Conservation (phyloP, 2,329 filamentous ascomycete species). For the Nannizzia gypsea region DNA sequence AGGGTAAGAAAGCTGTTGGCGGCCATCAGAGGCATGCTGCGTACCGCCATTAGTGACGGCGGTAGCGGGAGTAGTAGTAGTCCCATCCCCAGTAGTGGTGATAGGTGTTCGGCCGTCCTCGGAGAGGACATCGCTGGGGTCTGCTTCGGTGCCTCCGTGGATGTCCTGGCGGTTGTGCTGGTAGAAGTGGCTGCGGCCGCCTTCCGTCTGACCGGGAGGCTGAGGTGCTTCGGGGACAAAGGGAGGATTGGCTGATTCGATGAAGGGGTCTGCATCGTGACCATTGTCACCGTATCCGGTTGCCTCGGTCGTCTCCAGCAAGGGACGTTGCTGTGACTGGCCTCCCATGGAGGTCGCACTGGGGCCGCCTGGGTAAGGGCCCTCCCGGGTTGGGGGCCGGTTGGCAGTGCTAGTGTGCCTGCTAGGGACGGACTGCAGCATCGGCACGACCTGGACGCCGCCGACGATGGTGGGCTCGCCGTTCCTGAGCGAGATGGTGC, state of each 20-base stretch:
- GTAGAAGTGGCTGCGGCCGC: conserved; percentile 28
- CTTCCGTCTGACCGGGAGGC: conserved; percentile 10
- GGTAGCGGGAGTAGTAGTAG: conserved; percentile 22
- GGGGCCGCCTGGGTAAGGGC: conserved; percentile 30
- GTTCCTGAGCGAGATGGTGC: conserved; percentile 70
- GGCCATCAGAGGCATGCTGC: conserved; percentile 44
- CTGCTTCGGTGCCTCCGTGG: conserved; percentile 15
- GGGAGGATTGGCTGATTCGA: conserved; percentile 28
- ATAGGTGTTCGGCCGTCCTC: conserved; percentile 50
- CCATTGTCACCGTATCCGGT: conserved; percentile 39
- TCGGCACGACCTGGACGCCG: conserved; percentile 89
- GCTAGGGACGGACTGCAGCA: conserved; percentile 59
- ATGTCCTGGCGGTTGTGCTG: conserved; percentile 26
- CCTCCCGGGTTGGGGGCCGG: conserved; percentile 37
- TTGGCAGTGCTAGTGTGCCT: conserved; percentile 39
- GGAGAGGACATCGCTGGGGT: conserved; percentile 49
- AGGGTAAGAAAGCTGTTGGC: conserved; percentile 46
- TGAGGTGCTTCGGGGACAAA: not conserved
- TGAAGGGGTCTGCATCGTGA: conserved; percentile 50
- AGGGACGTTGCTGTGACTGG: conserved; percentile 11
- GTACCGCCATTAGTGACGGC: conserved; percentile 35
- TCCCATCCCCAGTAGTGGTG: conserved; percentile 45
- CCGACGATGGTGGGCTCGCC: conserved; percentile 82
- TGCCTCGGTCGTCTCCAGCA: conserved; percentile 30
- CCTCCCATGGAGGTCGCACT: conserved; percentile 22